A percentile compares a stretch with the other conserved stretches of the same genome.
Evolutionary conservation across 805 yeast genomes (phyloP).

Genomic region (Wickerhamiella slavikovae): DNA sequence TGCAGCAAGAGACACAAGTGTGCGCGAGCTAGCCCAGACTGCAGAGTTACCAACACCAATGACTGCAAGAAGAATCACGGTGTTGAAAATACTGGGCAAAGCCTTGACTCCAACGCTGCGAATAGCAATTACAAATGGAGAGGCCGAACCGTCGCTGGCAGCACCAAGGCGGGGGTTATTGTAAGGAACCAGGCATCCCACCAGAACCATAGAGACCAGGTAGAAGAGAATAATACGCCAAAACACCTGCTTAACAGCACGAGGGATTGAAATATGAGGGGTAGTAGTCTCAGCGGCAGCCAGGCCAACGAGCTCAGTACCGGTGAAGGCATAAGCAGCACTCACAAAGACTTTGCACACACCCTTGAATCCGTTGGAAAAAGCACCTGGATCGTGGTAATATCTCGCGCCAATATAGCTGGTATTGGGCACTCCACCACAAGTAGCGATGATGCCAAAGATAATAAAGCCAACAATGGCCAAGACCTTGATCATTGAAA

Average conservation of each 20-base stretch:
- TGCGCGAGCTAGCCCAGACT: slow-evolving; percentile 46
- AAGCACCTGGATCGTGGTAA: slow-evolving; percentile 24
- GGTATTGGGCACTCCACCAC: slow-evolving; percentile 39
- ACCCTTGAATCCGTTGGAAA: slow-evolving; percentile 43
- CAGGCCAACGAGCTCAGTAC: slow-evolving; percentile 50
- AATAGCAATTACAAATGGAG: slow-evolving; percentile 55
- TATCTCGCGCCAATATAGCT: slow-evolving; percentile 33
- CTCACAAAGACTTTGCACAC: slow-evolving; percentile 44
- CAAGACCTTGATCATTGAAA: slow-evolving; percentile 30
- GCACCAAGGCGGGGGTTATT: slow-evolving; percentile 27
- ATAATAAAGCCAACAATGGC: slow-evolving; percentile 36
- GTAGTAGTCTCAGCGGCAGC: slow-evolving; percentile 58
- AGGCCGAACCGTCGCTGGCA: slow-evolving; percentile 37
- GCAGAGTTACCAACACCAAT: slow-evolving; percentile 53
- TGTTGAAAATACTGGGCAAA: slow-evolving; percentile 50
- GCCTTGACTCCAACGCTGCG: slow-evolving; percentile 40
- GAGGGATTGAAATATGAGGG: slow-evolving; percentile 45
- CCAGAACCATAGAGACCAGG: slow-evolving; percentile 31
- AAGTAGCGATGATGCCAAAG: slow-evolving; percentile 29
- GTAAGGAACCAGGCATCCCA: slow-evolving; percentile 51
- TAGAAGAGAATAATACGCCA: slow-evolving; percentile 61
- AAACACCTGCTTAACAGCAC: slow-evolving; percentile 59
- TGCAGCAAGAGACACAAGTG: slow-evolving; percentile 42
- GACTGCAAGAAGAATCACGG: slow-evolving; percentile 45
- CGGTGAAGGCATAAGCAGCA: slow-evolving; percentile 60